Percentiles rank a stretch among this genome's conserved stretches.
Evolutionary conservation across 345 rosid species (phyloP).

Genomic region (Jatropha curcas): DNA sequence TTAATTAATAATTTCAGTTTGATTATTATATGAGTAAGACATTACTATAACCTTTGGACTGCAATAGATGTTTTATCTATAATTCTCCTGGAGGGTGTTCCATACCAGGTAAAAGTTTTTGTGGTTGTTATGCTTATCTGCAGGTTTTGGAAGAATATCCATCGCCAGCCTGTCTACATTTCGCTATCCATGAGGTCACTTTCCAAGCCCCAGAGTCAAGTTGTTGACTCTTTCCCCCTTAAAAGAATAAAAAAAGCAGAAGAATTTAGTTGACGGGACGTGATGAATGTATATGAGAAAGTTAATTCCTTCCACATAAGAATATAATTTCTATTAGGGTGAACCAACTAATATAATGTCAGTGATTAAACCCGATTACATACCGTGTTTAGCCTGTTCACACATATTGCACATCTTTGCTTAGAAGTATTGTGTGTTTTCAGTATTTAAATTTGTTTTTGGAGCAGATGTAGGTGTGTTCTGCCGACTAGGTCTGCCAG

Average conservation of each 20-base stretch:
- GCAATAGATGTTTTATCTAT: neutral
- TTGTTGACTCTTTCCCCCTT: slow-evolving; percentile 67
- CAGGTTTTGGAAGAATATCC: slow-evolving; percentile 82
- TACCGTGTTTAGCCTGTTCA: neutral
- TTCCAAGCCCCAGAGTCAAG: slow-evolving; percentile 67
- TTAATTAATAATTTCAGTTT: neutral
- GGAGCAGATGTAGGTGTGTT: too few relatives aligned
- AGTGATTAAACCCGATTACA: neutral
- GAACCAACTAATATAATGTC: neutral
- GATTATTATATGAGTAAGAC: too few relatives aligned
- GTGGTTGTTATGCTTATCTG: slow-evolving; percentile 10
- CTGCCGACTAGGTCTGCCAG: too few relatives aligned
- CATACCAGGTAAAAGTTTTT: too few relatives aligned
- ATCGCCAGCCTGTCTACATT: slow-evolving; percentile 57
- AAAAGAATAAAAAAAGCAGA: slow-evolving; percentile 49
- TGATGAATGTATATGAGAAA: slow-evolving; percentile 50
- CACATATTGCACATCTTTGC: neutral
- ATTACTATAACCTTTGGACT: neutral
- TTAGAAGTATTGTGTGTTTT: too few relatives aligned
- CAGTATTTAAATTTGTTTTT: too few relatives aligned
- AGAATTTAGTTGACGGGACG: slow-evolving; percentile 26
- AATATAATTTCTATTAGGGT: neutral
- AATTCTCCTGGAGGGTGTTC: neutral
- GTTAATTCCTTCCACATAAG: slow-evolving; percentile 44
- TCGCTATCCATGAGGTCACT: slow-evolving; percentile 50